A percentile compares a stretch with the other conserved stretches of the same genome.
phyloP scores from a whole-genome alignment of 129 eudicot genomes.

The Ambrosia trifida region DNA sequence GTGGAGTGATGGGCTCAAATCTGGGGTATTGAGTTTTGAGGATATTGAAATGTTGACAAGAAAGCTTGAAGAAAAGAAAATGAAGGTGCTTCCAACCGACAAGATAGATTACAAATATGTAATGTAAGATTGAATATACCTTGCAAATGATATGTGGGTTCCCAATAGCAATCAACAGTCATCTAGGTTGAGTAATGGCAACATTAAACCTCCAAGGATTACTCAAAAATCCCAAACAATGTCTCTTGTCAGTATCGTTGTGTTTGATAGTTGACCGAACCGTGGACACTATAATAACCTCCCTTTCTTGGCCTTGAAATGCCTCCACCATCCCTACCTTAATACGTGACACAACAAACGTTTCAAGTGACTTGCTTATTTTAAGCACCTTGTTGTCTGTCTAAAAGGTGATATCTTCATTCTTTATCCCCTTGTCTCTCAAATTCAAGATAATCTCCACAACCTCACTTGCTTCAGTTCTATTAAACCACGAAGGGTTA shows the following conservation, averaged over 20 bases:
- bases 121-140: too few species aligned
- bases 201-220: constrained; percentile 88
- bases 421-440: constrained; percentile 46
- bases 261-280: constrained; percentile 85
- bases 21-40: constrained; percentile 55
- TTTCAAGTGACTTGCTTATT: constrained; percentile 57
- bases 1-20: constrained; percentile 62
- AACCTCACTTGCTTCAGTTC: constrained; percentile 86
- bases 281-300: constrained; percentile 76
- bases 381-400: constrained; percentile 80
- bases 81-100: constrained; percentile 82
- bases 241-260: constrained; percentile 66
- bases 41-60: constrained; percentile 60
- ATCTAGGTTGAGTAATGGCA: constrained; percentile 80
- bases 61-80: constrained; percentile 51
- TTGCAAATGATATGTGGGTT: constrained; percentile 89
- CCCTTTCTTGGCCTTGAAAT: constrained; percentile 87
- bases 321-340: constrained; percentile 90
- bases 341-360: constrained; percentile 41
- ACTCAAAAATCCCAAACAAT: constrained; percentile 88
- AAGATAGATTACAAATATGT: too few species aligned
- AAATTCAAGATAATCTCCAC: constrained; percentile 56
- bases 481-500: constrained; percentile 95
- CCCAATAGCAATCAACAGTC: constrained; percentile 71
- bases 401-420: constrained; percentile 67